A percentile compares a stretch with the other conserved stretches of the same genome.
Conservation (phyloP, 805 yeast species). For the Yamadazyma paraphyllophila region DNA sequence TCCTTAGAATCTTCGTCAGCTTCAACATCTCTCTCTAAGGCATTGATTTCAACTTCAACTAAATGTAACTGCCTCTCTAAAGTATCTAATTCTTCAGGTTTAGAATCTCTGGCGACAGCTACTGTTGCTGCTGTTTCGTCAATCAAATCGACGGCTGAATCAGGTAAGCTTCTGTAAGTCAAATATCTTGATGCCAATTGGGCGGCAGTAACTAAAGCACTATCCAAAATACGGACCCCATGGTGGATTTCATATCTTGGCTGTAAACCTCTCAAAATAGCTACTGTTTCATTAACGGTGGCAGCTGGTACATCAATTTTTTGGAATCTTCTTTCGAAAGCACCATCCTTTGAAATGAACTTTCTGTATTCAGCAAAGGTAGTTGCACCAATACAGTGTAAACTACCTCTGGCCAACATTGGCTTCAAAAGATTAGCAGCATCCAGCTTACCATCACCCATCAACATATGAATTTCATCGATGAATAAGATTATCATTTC, state of each 20-base stretch:
- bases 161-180: conserved; percentile 94
- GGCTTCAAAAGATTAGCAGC: conserved; percentile 97
- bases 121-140: conserved; percentile 97
- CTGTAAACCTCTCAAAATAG: conserved; percentile 93
- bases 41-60: conserved; percentile 93
- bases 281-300: conserved; percentile 87
- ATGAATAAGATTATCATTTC: conserved; percentile 86
- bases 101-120: conserved; percentile 97
- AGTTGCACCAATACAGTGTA: conserved; percentile 98
- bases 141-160: conserved; percentile 92
- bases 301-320: conserved; percentile 96
- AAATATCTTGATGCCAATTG: conserved; percentile 91
- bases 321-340: conserved; percentile 97
- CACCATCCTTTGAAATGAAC: conserved; percentile 93
- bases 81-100: conserved; percentile 93
- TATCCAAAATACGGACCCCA: conserved; percentile 93
- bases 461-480: conserved; percentile 98
- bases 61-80: conserved; percentile 90
- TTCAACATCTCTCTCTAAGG: conserved; percentile 91
- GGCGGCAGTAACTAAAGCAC: conserved; percentile 92
- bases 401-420: conserved; percentile 91
- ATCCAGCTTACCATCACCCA: conserved; percentile 98
- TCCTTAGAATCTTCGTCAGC: conserved; percentile 82
- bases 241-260: conserved; percentile 95
- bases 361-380: conserved; percentile 93